Evolutionary conservation across 2,329 filamentous ascomycete species (phyloP).

Genomic region (Epichloe brachyelytri): DNA sequence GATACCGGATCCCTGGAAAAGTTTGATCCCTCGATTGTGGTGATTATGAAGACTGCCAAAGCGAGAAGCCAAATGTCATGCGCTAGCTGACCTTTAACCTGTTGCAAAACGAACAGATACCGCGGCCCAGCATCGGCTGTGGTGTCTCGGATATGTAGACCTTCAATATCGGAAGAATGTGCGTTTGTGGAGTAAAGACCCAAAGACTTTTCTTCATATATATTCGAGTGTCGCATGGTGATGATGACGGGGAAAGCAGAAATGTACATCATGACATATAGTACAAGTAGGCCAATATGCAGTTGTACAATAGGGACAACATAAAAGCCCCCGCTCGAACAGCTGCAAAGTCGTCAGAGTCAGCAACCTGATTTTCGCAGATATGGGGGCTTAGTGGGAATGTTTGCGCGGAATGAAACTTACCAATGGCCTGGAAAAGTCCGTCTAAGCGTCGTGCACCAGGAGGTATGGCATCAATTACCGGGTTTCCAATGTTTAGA

Average conservation of each 20-base stretch:
- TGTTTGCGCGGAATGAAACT: constrained; percentile 8
- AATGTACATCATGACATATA: constrained; percentile 56
- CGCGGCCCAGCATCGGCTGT: not conserved
- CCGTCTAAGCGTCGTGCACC: constrained; percentile 48
- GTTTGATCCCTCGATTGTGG: constrained; percentile 40
- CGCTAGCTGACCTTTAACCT: constrained; percentile 50
- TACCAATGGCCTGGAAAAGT: constrained; percentile 48
- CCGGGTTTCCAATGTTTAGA: constrained; percentile 48
- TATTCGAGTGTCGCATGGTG: constrained; percentile 33
- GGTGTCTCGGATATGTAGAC: not conserved
- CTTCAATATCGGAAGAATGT: not conserved
- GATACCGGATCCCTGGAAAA: constrained; percentile 28
- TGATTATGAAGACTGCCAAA: constrained; percentile 45
- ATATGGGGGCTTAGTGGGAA: not conserved
- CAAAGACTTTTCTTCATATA: constrained; percentile 47
- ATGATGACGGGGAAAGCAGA: constrained; percentile 50
- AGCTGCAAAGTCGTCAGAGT: constrained; percentile 20
- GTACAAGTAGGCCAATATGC: constrained; percentile 44
- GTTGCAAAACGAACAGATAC: constrained; percentile 35
- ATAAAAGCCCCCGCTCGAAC: constrained; percentile 55
- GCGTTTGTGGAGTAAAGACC: constrained; percentile 33
- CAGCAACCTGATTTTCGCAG: not conserved
- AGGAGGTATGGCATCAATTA: constrained; percentile 36
- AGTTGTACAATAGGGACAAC: constrained; percentile 46
- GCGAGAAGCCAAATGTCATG: constrained; percentile 57